Conservation (phyloP, 2,329 filamentous ascomycete genomes). For the Salinomyces thailandicus region DNA sequence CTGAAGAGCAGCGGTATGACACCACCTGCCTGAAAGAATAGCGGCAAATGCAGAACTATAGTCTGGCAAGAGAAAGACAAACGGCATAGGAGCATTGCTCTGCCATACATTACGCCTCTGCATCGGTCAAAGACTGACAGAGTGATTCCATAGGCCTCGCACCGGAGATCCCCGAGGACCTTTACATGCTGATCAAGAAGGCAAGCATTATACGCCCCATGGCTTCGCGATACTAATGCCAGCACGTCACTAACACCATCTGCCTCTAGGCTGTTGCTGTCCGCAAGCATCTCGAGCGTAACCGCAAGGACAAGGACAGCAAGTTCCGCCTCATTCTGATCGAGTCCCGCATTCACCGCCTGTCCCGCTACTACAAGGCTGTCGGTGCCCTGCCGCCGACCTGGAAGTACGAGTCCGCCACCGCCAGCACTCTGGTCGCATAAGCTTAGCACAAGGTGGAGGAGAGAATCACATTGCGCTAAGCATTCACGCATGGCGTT, state of each 20-base stretch:
- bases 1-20: constrained; percentile 93
- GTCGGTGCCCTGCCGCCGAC: constrained; percentile 73
- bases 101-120: constrained; percentile 26
- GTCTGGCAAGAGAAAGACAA: constrained; percentile 16
- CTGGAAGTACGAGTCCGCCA: constrained; percentile 98
- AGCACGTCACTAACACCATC: constrained; percentile 1
- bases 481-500: constrained; percentile 3
- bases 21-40: constrained; percentile 31
- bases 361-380: constrained; percentile 99
- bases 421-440: constrained; percentile 85
- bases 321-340: constrained; percentile 99
- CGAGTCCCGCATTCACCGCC: constrained; percentile 99
- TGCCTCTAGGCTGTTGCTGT: constrained; percentile 71
- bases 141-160: constrained; percentile 69
- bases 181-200: constrained; percentile 99
- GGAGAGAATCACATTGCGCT: neutral
- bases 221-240: neutral
- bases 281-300: constrained; percentile 99
- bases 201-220: constrained; percentile 41
- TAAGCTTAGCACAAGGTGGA: constrained; percentile 43
- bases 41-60: constrained; percentile 7
- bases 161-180: constrained; percentile 96
- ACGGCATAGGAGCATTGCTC: neutral
- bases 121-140: constrained; percentile 34
- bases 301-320: constrained; percentile 99